Base-by-base conservation (phyloP, 192 early-diverging fungal species). In the Entrophospora sp. region DNA sequence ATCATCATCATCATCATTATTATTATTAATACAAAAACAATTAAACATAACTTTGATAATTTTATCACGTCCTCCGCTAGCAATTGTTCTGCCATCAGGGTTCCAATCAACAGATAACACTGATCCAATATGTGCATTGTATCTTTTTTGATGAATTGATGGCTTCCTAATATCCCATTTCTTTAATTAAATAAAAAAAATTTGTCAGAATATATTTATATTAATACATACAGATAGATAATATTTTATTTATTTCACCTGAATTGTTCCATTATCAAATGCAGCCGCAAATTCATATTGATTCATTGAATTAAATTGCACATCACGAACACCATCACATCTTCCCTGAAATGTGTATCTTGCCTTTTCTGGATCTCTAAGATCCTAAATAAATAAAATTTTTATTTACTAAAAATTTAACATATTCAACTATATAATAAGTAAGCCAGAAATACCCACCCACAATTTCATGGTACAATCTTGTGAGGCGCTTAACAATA, bases 81-180 rank as follows among this genome's bases (percentile, higher is more conserved):
- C 91, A n/a, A 91, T 67, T 20, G 75, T 74, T 24, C 73, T 67
- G 0, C 91, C 91, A 30, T 73, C 78, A n/a, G 83, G 75, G 71
- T 89, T 81, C 78, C 85, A 93, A 55, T 93, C 91, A 1, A 93
- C 72, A 0, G 88, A 80, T 0, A 91, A 70, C 16, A 83, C 85
- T 16, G 85, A 72, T 2, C 88, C 90, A 69, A 77, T 81, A 53
- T 93, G 91, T 0, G 85, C 89, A 69, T 75, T 84, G 37, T 85
- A 79, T 71, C 83, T 83, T 18, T 80, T 77, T 63, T 89, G 88
- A 55, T 73, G 80, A 5, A 79, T 58, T 16, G 66, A 70, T 22
- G 85, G 78, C 62, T 81, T 85, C 34, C 91, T 77, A 25, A 91
- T 76, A 67, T 91, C 89, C 91, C 91, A 93, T 71, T 82, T 87